Base-by-base conservation (phyloP, 2,329 filamentous ascomycete species). In the Kalaharituber pfeilii region DNA sequence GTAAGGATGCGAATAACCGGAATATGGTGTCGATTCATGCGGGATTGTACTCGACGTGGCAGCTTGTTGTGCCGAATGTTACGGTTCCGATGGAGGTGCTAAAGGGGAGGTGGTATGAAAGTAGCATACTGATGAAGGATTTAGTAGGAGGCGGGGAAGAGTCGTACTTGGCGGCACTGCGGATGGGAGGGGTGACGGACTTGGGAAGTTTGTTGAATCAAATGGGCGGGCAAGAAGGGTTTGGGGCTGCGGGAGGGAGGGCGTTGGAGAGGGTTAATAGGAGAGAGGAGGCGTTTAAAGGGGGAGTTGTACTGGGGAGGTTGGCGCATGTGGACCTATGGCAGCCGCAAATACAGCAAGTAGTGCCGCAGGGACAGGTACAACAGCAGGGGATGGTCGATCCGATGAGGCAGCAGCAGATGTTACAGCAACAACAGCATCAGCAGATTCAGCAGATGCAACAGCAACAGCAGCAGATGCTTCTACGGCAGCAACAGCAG, bases 61-160 rank as follows among this genome's bases (percentile, higher is more conserved):
- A 54, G 22, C 25, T 55, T n/a, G 39, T 60, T 26, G 47, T 54
- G 6, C 42, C 50, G 13, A 45, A 26, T 20, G 50, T 57, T 9
- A 54, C 56, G 2, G 45, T 61, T 42, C 60, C 49, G 36, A 63
- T 77, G 6, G 63, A 69, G 15, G 72, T 77, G 39, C 66, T 79
- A 60, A 77, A 77, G 62, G 77, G 77, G 6, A 71, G 77, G 8
- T 80, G 77, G 77, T 80, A 79, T 63, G 77, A 79, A 64, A 73
- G 73, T 2, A 71, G 68, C 42, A 64, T 73, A 1, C 66, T 79
- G 2, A 69, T 77, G 2, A 68, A 68, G 0, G 42, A 47, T 24
- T 22, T 47, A 3, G 66, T 67, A 30, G 58, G 69, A 1, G 60
- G 64, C 8, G 65, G 65, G 13, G 55, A 54, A 2, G 60, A 60